Evolutionary conservation across 2,329 filamentous ascomycete genomes (phyloP), one percentile per base, ranked within the genome.

Genomic region (Xylaria sp.): DNA sequence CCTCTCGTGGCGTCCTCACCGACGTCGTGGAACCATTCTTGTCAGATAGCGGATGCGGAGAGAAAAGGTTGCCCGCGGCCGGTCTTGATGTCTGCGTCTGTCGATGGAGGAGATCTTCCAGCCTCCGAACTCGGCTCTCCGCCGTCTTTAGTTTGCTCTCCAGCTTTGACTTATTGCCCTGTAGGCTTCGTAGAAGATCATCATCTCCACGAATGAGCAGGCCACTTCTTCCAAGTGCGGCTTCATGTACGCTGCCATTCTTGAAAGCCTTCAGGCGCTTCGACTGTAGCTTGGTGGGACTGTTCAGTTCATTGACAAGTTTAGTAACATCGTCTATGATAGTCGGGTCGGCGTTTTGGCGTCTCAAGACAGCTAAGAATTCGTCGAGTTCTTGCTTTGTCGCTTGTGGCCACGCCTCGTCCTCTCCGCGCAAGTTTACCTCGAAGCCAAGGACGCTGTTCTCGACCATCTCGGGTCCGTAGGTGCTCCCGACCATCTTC

Each of bases 201-300:
- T 96, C 91, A 57, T 94, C 89, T n/a, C 91, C 92, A 38, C 91
- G 86, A 13, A 96, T 83, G 65, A 96, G 75, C 8, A 97, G 81
- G 1, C 91, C 93, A 61, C 90, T 95, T 66, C 89, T 86, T n/a
- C 91, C 91, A 57, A 97, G 82, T 2, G 85, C 85, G n/a, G 88
- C 88, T 69, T 97, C 94, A 65, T 97, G 92, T 37, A 97, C 83
- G 68, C 94, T 97, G 16, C 94, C 94, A 68, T 95, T 94, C 69
- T 97, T 97, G 78, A 99, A 97, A 4, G 91, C 92, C 70, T 93
- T 96, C 6, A 94, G 84, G 52, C 91, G 85, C 71, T 91, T 92
- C 56, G 87, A 84, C 68, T 96, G 92, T 69, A 94, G 91, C 64
- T 89, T 91, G 0, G 91, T 94, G 2, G 93, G 92, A 51, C 83